These are phyloP conservation scores for Phallus indusiatus DNA, from an alignment of 768 basidiomycete species.

Conservation along the genomic window DNA sequence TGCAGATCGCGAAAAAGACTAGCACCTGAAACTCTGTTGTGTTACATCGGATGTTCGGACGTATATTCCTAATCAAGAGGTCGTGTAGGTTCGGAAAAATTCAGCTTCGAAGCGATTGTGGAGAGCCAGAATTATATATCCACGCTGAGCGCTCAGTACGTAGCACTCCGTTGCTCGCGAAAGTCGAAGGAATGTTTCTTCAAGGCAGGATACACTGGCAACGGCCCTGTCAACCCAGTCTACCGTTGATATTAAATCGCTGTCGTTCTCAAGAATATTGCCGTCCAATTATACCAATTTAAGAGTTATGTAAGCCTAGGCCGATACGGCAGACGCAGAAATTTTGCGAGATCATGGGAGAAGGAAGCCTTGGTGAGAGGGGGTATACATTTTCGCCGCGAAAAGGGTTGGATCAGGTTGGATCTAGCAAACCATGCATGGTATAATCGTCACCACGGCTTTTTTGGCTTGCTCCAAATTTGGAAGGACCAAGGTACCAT, in stretches of 20 bases:
- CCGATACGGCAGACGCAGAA: neutral
- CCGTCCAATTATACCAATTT: neutral
- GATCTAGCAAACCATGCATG: neutral
- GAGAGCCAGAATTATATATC: neutral
- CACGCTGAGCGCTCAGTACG: neutral
- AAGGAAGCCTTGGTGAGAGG: neutral
- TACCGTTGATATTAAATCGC: neutral
- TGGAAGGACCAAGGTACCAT: neutral
- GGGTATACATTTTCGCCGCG: neutral
- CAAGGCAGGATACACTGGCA: too few relatives aligned
- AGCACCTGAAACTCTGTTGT: too few relatives aligned
- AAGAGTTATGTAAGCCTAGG: neutral
- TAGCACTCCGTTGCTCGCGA: too few relatives aligned
- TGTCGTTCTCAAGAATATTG: neutral
- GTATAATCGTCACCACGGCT: neutral
- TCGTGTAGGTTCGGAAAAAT: neutral
- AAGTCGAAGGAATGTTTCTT: too few relatives aligned
- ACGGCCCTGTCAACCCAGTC: too few relatives aligned
- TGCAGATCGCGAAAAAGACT: too few relatives aligned
- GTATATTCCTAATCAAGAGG: neutral
- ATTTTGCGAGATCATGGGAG: neutral
- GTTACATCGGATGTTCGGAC: neutral
- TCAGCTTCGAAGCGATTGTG: neutral
- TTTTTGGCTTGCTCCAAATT: neutral
- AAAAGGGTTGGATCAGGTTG: too few relatives aligned